These are phyloP conservation scores for Closterium sp. DNA, from an alignment of 139 green algal genomes.

Conservation along the genomic window DNA sequence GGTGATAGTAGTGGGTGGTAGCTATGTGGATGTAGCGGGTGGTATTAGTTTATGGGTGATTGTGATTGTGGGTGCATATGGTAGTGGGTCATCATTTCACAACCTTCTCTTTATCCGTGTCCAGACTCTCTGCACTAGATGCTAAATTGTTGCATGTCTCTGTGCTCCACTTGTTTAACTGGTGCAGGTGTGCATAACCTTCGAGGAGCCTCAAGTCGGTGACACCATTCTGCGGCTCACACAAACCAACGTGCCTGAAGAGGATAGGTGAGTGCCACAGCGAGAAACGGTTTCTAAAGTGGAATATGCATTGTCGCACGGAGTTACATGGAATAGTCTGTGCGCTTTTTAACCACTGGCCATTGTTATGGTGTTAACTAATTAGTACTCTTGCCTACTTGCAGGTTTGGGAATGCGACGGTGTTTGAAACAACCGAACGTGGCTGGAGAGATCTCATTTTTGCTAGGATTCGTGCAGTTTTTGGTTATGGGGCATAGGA, in stretches of 20 bases:
- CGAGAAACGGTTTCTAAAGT: neutral
- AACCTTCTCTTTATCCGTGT: neutral
- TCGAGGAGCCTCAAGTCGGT: constrained; percentile 53
- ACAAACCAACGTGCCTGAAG: constrained; percentile 55
- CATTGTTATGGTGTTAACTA: too few relatives aligned
- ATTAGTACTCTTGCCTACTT: neutral
- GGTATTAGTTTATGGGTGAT: too few relatives aligned
- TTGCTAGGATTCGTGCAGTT: constrained; percentile 3
- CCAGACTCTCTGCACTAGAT: neutral
- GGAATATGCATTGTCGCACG: too few relatives aligned
- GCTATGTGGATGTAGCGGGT: neutral
- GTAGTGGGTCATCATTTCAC: too few relatives aligned
- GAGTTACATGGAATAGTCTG: neutral
- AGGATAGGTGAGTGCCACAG: constrained; percentile 48
- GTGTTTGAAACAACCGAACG: constrained; percentile 7
- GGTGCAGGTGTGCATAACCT: constrained; percentile 53
- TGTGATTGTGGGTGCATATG: too few relatives aligned
- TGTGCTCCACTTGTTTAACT: too few relatives aligned
- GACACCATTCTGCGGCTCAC: constrained; percentile 57
- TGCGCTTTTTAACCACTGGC: neutral
- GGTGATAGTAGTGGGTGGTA: too few relatives aligned
- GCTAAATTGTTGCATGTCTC: too few relatives aligned
- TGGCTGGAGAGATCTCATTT: constrained; percentile 11
- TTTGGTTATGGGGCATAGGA: constrained; percentile 2
- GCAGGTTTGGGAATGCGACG: constrained; percentile 19